Conservation (phyloP, 177 flowering plant genomes). For the Vitis hybrid region DNA sequence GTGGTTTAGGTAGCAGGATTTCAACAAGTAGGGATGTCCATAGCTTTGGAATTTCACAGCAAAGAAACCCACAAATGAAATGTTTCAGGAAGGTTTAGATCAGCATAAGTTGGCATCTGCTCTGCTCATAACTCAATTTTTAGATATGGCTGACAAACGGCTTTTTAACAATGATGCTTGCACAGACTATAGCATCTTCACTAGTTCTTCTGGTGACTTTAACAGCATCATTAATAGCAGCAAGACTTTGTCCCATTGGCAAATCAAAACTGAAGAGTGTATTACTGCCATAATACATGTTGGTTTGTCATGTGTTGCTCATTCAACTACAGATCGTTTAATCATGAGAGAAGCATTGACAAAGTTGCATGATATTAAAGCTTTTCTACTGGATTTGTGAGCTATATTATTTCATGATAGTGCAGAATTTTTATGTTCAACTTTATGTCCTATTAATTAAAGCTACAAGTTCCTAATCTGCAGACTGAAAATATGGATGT, state of each 20-base stretch:
- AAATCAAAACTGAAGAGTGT: slow-evolving; percentile 5
- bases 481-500: no score
- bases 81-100: slow-evolving; percentile 12
- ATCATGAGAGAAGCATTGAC: slow-evolving; percentile 14
- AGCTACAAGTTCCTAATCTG: no score
- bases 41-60: slow-evolving; percentile 17
- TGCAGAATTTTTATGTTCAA: no score
- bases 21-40: slow-evolving; percentile 18
- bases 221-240: background rate
- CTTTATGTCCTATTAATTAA: background rate
- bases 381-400: background rate
- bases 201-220: background rate
- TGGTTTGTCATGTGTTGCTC: slow-evolving; percentile 10
- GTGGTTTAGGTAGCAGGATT: slow-evolving; percentile 5
- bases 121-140: background rate
- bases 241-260: background rate
- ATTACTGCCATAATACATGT: background rate
- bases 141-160: slow-evolving; percentile 5
- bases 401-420: no score
- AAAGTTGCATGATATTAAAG: background rate
- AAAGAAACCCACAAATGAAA: slow-evolving; percentile 11
- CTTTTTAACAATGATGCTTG: background rate
- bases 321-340: slow-evolving; percentile 5
- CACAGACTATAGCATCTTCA: no score
- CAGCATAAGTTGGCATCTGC: slow-evolving; percentile 1